Conservation (phyloP, 306 rosid genomes). For the Gynostemma pentaphyllum region DNA sequence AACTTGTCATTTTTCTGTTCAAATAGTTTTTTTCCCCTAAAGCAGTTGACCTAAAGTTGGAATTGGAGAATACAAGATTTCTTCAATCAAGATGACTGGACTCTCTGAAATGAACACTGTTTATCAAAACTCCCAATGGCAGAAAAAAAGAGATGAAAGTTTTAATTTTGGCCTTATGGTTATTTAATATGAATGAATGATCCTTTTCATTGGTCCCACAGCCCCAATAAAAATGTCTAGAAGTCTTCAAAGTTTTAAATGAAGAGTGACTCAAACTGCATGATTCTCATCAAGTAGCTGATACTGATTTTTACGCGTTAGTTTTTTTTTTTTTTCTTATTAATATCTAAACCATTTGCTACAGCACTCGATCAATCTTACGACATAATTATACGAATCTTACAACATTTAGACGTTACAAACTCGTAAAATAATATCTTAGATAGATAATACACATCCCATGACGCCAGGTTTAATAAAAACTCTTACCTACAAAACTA, state of each 20-base stretch:
- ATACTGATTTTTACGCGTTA: not conserved
- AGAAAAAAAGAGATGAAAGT: not conserved
- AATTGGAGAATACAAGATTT: not conserved
- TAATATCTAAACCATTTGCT: no score
- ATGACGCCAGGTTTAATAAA: no score
- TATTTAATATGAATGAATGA: slow-evolving; percentile 9
- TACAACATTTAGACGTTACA: no score
- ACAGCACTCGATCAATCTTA: no score
- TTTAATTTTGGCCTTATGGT: not conserved
- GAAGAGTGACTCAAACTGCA: slow-evolving; percentile 2
- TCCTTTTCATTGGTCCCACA: slow-evolving; percentile 10
- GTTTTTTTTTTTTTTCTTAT: not conserved
- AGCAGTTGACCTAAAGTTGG: not conserved
- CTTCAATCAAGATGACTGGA: not conserved
- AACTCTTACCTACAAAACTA: no score
- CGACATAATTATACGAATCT: no score
- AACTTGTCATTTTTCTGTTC: no score
- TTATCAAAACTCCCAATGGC: not conserved
- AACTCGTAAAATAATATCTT: no score
- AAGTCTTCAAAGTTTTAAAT: not conserved
- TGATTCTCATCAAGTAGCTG: not conserved
- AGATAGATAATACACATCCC: no score
- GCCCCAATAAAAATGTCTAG: not conserved
- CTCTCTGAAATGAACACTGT: slow-evolving; percentile 7
- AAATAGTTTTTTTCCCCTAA: no score